Conservation (phyloP, 306 rosid species). For the Rosa lucieae region DNA sequence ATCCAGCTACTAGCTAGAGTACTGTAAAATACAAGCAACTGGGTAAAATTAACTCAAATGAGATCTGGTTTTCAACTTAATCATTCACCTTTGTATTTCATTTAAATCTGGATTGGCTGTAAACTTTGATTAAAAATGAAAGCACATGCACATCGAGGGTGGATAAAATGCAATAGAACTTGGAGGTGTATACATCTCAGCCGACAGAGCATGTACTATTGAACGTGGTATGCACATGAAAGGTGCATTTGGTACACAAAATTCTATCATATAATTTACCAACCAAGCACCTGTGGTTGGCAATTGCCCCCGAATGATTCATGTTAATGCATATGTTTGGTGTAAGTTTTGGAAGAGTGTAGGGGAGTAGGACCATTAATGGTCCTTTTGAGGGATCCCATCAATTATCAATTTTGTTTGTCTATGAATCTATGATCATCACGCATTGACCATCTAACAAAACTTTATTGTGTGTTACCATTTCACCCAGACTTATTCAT, state of each 20-base stretch:
- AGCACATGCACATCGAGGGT: slow-evolving; percentile 48
- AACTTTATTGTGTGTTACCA: not conserved
- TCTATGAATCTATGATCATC: slow-evolving; percentile 2
- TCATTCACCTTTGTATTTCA: not conserved
- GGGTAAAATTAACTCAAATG: not conserved
- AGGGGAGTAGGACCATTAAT: slow-evolving; percentile 17
- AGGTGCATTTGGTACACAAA: slow-evolving; percentile 17
- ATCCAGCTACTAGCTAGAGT: not conserved
- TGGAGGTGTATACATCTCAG: slow-evolving; percentile 30
- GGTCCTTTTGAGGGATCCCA: not conserved
- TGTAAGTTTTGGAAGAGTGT: not conserved
- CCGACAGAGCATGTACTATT: slow-evolving; percentile 55
- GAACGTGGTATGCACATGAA: slow-evolving; percentile 60
- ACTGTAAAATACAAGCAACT: not conserved
- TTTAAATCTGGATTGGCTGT: not conserved
- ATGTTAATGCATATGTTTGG: slow-evolving; percentile 1
- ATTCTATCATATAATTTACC: slow-evolving; percentile 9
- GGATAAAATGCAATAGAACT: slow-evolving; percentile 18
- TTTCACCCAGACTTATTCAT: not conserved
- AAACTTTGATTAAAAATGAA: not conserved
- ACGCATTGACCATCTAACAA: not conserved
- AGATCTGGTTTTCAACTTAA: too few relatives aligned
- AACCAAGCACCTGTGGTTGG: slow-evolving; percentile 20
- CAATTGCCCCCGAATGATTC: slow-evolving; percentile 18
- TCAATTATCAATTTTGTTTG: slow-evolving; percentile 19